Percentiles rank a stretch among this genome's conserved stretches.
Conservation (phyloP, 371 early-diverging fungal genomes). For the Catenaria anguillulae region DNA sequence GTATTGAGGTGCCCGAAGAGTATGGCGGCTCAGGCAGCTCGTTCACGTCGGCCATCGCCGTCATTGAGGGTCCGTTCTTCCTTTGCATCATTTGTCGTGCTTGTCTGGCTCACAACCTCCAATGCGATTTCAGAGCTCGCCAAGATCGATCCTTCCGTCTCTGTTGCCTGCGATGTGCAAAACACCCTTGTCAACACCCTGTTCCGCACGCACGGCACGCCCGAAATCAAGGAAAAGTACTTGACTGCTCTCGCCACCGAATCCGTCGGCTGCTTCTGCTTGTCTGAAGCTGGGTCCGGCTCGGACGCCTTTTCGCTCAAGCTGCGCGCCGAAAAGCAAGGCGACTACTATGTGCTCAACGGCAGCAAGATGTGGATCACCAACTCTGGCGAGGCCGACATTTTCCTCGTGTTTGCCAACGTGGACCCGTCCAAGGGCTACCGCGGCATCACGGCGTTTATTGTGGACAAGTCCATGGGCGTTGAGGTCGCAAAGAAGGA, state of each 20-base stretch:
- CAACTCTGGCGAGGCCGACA: slow-evolving; percentile 65
- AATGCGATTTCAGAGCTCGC: slow-evolving; percentile 51
- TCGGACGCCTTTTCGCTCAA: slow-evolving; percentile 93
- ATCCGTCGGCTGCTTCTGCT: slow-evolving; percentile 85
- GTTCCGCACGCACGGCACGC: slow-evolving; percentile 66
- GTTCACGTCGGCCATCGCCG: slow-evolving; percentile 82
- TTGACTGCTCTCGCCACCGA: slow-evolving; percentile 66
- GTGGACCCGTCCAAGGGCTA: slow-evolving; percentile 86
- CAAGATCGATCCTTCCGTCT: slow-evolving; percentile 87
- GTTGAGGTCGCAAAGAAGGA: slow-evolving; percentile 92
- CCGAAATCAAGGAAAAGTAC: slow-evolving; percentile 63
- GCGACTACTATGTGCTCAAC: slow-evolving; percentile 78
- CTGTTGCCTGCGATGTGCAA: slow-evolving; percentile 88
- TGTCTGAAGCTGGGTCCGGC: slow-evolving; percentile 86
- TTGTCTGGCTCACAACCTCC: not conserved
- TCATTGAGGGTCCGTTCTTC: slow-evolving; percentile 57
- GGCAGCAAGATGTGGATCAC: slow-evolving; percentile 61
- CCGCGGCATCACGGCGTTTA: slow-evolving; percentile 96
- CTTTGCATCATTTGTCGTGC: too few relatives aligned
- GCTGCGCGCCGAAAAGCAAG: slow-evolving; percentile 77
- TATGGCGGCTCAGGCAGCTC: slow-evolving; percentile 72
- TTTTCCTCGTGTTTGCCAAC: slow-evolving; percentile 95
- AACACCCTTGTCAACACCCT: slow-evolving; percentile 95
- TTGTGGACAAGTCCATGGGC: slow-evolving; percentile 90
- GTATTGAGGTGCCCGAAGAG: slow-evolving; percentile 74